phyloP scores from a whole-genome alignment of 257 asterid genomes.

The Eucommia ulmoides region DNA sequence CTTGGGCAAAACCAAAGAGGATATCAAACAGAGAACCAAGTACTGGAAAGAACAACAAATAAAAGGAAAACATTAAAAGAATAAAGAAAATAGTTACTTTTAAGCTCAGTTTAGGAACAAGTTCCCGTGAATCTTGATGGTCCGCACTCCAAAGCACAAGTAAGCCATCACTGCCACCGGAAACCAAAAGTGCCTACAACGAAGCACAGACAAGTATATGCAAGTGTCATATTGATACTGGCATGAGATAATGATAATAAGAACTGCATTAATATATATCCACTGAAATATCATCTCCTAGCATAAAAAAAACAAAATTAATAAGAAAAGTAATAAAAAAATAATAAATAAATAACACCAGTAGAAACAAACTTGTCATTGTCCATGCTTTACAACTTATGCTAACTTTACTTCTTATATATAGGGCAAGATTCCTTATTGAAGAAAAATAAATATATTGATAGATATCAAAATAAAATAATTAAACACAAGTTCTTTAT shows the following conservation, averaged over 20 bases:
- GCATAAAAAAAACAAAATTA: not conserved
- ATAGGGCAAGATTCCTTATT: too few species aligned
- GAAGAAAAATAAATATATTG: too few species aligned
- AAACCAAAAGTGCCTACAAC: constrained; percentile 81
- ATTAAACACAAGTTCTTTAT: too few species aligned
- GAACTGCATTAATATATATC: not conserved
- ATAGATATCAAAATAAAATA: too few species aligned
- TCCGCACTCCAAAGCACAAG: constrained; percentile 98
- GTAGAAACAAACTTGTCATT: too few species aligned
- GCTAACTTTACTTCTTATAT: too few species aligned
- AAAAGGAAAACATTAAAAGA: not conserved
- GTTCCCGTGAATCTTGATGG: constrained; percentile 90
- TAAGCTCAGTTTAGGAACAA: constrained; percentile 91
- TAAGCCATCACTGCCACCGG: constrained; percentile 97
- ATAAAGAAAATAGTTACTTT: constrained; percentile 32
- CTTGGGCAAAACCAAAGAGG: not conserved
- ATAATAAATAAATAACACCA: too few species aligned
- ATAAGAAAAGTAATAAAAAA: not conserved
- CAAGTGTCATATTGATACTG: not conserved
- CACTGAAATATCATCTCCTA: not conserved
- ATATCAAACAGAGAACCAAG: constrained; percentile 3
- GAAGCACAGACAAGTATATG: constrained; percentile 11
- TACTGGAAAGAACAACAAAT: not conserved
- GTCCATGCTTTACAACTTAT: too few species aligned
- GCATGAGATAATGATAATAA: not conserved